phyloP scores from a whole-genome alignment of 1,139 yeast genomes.

The Lodderomyces pseudojiufengensis region DNA sequence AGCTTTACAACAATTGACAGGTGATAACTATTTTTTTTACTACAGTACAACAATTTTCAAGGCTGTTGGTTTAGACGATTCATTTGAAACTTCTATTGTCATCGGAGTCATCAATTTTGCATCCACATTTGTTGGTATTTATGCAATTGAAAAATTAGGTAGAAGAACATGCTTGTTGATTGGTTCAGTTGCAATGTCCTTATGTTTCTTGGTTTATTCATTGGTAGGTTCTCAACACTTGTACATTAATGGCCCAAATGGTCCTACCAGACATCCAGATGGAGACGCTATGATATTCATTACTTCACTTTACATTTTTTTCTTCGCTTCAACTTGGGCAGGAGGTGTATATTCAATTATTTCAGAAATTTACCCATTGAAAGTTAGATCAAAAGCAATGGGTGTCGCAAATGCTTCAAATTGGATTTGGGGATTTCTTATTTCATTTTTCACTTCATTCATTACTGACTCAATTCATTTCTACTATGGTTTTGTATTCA shows the following conservation, averaged over 20 bases:
- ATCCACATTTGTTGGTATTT: constrained; percentile 67
- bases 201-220: constrained; percentile 60
- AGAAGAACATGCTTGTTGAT: constrained; percentile 62
- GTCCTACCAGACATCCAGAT: constrained; percentile 39
- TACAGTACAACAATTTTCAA: constrained; percentile 75
- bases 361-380: constrained; percentile 75
- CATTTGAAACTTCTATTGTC: constrained; percentile 73
- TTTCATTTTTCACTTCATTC: constrained; percentile 73
- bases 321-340: constrained; percentile 86
- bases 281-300: constrained; percentile 77
- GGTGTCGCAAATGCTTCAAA: constrained; percentile 72
- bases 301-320: constrained; percentile 75
- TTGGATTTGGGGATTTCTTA: constrained; percentile 77
- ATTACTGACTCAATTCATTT: constrained; percentile 43
- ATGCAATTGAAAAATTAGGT: constrained; percentile 65
- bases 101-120: constrained; percentile 77
- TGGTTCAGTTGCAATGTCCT: constrained; percentile 46
- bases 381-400: constrained; percentile 78
- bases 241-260: constrained; percentile 50
- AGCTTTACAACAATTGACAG: constrained; percentile 74
- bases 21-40: constrained; percentile 79
- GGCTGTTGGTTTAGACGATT: constrained; percentile 76
- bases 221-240: constrained; percentile 57
- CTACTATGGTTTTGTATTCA: constrained; percentile 71
- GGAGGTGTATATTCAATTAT: constrained; percentile 77